Conservation (phyloP, 345 rosid species). For the Citrus sinensis region DNA sequence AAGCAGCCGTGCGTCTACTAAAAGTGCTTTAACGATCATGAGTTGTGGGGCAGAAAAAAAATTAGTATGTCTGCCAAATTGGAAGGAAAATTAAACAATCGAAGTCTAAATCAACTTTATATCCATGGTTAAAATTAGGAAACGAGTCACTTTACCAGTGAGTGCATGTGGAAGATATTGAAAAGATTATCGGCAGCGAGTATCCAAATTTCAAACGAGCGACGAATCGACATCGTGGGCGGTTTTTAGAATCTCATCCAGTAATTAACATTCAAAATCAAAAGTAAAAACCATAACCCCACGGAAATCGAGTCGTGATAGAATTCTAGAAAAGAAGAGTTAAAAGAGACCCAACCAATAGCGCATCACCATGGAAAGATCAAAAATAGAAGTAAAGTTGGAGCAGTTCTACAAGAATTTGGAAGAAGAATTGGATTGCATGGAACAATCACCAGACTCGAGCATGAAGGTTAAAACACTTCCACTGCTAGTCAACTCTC, state of each 20-base stretch:
- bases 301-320: not conserved
- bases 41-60: conserved; percentile 5
- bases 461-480: conserved; percentile 18
- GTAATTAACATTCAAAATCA: conserved; percentile 23
- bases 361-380: conserved; percentile 21
- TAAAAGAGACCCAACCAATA: conserved; percentile 18
- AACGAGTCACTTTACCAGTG: not conserved
- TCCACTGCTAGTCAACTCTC: conserved; percentile 33
- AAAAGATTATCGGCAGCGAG: too few species aligned
- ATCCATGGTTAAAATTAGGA: not conserved
- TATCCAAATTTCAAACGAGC: conserved; percentile 15
- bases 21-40: not conserved
- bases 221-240: conserved; percentile 17
- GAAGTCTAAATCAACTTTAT: not conserved
- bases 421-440: conserved; percentile 40
- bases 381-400: conserved; percentile 17
- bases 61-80: not conserved
- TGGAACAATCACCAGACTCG: conserved; percentile 31
- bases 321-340: conserved; percentile 5
- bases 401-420: conserved; percentile 22
- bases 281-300: conserved; percentile 12
- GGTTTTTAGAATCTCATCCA: conserved; percentile 17
- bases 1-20: too few species aligned
- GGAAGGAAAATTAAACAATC: not conserved
- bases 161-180: not conserved